Base-by-base conservation (phyloP, 306 rosid genomes). In the Inga oerstediana region DNA sequence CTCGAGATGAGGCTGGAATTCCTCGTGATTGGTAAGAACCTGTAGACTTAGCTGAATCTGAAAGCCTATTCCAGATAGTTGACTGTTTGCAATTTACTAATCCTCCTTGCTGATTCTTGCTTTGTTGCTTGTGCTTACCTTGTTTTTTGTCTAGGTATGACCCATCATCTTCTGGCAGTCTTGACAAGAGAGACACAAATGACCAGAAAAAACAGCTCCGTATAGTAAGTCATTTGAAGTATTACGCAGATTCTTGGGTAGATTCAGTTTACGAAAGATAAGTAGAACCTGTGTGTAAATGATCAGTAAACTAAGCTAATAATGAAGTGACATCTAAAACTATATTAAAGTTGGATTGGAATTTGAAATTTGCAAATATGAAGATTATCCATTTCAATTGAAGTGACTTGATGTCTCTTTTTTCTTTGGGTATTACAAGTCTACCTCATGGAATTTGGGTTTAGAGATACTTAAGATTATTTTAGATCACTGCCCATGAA, bases 1-100 rank as follows among this genome's bases (percentile, higher is more conserved):
- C 98, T 85, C 94, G 98, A 74, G 94, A 89, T 3, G 88, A 92
- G 85, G 99, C 99, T 56, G 99, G 99, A 84, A 89, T 93, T 88
- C 99, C 99, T 49, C 98, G 98, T 85, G 91, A 95, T 79, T 95
- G 99, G 99, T 95, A 81, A 79, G 89, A 74, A 80, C 41, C 46
- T 81, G 27, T 43, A 41, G 37, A 43, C 27, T 72, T 24, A 49
- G n/a, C 39, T 30, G 6, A 46, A 62, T 77, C 30, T 59, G 75
- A 56, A 24, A 44, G 72, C 19, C 14, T 43, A 71, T 44, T 43
- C 59, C 48, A 13, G 67, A 78, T 68, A 14, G 78, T n/a, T 45
- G 65, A 52, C 1, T 32, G 69, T 14, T 80, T 54, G 62, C 37
- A 9, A 46, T 32, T 64, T 16, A 56, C 46, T 48, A 44, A 37